Base-by-base conservation (phyloP, 2,329 filamentous ascomycete genomes). In the Monosporascus sp. region DNA sequence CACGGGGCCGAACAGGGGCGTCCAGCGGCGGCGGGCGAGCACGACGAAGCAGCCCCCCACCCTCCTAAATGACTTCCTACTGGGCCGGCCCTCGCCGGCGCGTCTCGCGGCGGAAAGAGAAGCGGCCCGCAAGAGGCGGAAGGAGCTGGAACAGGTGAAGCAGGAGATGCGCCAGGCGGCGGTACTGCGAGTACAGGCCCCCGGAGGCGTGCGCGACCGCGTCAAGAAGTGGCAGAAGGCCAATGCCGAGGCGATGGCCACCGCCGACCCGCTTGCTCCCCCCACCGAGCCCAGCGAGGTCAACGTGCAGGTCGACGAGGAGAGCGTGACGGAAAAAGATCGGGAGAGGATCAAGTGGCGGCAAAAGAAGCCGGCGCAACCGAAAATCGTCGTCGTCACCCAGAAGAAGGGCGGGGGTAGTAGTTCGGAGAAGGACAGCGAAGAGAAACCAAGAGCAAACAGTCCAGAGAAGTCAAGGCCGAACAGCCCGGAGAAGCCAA, bases 161-260 rank as follows among this genome's bases (percentile, higher is more conserved):
- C 68, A 71, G 45, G 79, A 83, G 61, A 83, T 83, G 80, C 80
- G 79, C 50, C 75, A 84, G 60, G 81, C 75, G 7, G 71, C 77
- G n/a, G 82, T 80, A 50, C 78, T 71, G 67, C 84, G 75, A 70
- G 76, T 83, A 61, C 85, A 75, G 71, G 82, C 75, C 64, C 88
- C 83, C 0, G 80, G 81, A 3, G 82, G 82, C n/a, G 88, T 95
- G 48, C 83, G 83, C 57, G 87, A 90, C 60, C 85, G 91, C 64
- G 89, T 96, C 51, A 87, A 86, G 61, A 82, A 86, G 71, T 96
- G 91, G 91, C 91, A 96, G 70, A 87, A 87, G 65, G 78, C 86
- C 60, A 90, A 88, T 64, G 88, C 86, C 36, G 80, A 81, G 6
- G 86, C 85, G 26, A 80, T 87, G 71, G 72, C 65, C 3, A 71